These are phyloP conservation scores for Patellifolia procumbens DNA, from an alignment of 179 eudicot species.

Conservation along the genomic window DNA sequence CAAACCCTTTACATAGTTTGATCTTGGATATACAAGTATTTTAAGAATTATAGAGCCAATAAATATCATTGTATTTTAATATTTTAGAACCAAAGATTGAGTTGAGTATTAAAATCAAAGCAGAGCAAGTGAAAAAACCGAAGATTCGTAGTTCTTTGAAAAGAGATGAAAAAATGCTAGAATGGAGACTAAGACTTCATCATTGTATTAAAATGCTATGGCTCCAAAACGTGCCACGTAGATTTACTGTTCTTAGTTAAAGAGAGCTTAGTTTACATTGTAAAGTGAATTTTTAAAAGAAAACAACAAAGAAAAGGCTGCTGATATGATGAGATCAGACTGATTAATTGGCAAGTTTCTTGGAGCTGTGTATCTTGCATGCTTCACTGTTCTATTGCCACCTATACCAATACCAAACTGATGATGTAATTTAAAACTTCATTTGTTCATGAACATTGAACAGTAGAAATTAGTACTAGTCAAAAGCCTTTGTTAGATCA, in stretches of 20 bases:
- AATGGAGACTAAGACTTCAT: not conserved
- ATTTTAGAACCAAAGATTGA: too few species aligned
- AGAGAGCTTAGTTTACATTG: not conserved
- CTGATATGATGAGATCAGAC: not conserved
- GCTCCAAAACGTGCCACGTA: slow-evolving; percentile 1
- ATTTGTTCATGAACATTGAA: too few species aligned
- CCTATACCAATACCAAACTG: slow-evolving; percentile 19
- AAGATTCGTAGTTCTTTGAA: not conserved
- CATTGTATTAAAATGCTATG: not conserved
- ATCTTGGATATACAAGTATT: too few species aligned
- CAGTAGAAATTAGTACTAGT: too few species aligned
- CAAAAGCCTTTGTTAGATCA: slow-evolving; percentile 37
- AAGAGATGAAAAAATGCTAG: slow-evolving; percentile 16
- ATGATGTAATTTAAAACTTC: slow-evolving; percentile 35
- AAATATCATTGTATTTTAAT: too few species aligned
- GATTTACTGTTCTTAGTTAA: slow-evolving; percentile 7
- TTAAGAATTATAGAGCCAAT: too few species aligned
- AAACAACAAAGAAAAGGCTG: slow-evolving; percentile 10
- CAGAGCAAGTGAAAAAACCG: too few species aligned
- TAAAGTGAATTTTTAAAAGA: not conserved
- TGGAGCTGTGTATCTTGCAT: not conserved
- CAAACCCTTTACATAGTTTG: too few species aligned
- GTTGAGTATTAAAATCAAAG: too few species aligned
- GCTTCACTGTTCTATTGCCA: slow-evolving; percentile 18
- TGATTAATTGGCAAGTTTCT: not conserved